Base-by-base conservation (phyloP, 495 filamentous ascomycete genomes). In the Diplogelasinospora grovesii region DNA sequence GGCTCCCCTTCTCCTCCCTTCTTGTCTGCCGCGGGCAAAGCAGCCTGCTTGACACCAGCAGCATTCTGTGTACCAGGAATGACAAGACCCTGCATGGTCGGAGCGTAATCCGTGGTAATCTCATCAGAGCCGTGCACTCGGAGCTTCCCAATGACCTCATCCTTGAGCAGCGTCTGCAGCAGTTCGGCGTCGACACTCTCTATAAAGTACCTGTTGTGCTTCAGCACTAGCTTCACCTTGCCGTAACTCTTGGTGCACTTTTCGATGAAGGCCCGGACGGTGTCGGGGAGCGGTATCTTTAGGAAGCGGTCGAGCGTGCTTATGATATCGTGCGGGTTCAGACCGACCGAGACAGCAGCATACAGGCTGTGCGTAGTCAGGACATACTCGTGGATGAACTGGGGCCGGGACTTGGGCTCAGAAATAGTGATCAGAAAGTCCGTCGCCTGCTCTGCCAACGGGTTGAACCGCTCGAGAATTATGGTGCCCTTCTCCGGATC, bases 341-440 rank as follows among this genome's bases (percentile, higher is more conserved):
- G 63, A 8, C 92, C 92, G 36, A 96, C 86, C 8, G 88, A 95
- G 3, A 96, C 86, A 19, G 92, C 93, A 1, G 92, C 90, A 61
- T 96, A 95, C 21, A 98, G 70, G 59, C 86, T 94, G 60, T 97
- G 88, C 4, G 84, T 74, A 0, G 89, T 97, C 53, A 99, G 71
- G 22, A 79, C 74, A 65, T 97, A 99, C 62, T 98, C 92, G 59
- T 97, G 93, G 9, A 98, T 70, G 54, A 83, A 87, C 8, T 74
- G 79, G 29, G 92, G 90, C 24, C 92, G 78, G 18, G 88, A 95
- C 46, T 86, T 68, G 28, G 92, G 92, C 65, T 98, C 92, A 25
- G 90, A 89, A 52, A 98, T 87, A 28, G 89, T 95, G 36, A 90
- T 93, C 41, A 98, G 70, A 61, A 98, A 96, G 58, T 95, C 88